These are phyloP conservation scores for Sarocladium strictum DNA, from an alignment of 2,329 filamentous ascomycete genomes.

Conservation along the genomic window DNA sequence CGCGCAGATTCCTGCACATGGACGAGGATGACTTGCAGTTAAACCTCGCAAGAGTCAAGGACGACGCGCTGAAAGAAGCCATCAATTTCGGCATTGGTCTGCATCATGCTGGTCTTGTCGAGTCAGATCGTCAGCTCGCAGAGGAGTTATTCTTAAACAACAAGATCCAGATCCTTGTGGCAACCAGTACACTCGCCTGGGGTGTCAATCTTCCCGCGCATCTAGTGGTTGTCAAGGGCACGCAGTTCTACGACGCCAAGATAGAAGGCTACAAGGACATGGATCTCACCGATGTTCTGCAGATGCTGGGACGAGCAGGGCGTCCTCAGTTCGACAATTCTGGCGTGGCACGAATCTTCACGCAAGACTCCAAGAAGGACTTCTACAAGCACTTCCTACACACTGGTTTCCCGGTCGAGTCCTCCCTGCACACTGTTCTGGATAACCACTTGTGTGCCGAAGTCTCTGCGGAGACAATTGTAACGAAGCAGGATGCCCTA, in stretches of 20 bases:
- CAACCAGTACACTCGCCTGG: constrained; percentile 95
- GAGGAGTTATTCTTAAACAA: constrained; percentile 96
- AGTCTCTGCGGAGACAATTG: constrained; percentile 85
- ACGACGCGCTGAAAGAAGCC: constrained; percentile 88
- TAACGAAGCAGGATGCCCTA: constrained; percentile 91
- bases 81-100: constrained; percentile 94
- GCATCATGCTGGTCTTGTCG: constrained; percentile 93
- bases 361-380: constrained; percentile 94
- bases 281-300: constrained; percentile 95
- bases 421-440: constrained; percentile 88
- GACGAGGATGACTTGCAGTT: constrained; percentile 87
- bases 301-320: constrained; percentile 95
- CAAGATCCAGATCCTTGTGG: constrained; percentile 95
- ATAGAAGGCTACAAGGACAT: constrained; percentile 97
- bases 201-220: constrained; percentile 97
- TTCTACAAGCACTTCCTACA: constrained; percentile 99
- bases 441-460: constrained; percentile 97
- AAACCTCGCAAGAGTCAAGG: constrained; percentile 85
- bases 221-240: constrained; percentile 95
- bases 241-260: constrained; percentile 97
- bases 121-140: constrained; percentile 83
- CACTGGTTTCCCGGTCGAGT: constrained; percentile 96
- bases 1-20: constrained; percentile 87
- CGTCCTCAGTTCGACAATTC: constrained; percentile 95
- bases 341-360: constrained; percentile 95